phyloP scores from a whole-genome alignment of 257 asterid species.

The Perilla frutescens region DNA sequence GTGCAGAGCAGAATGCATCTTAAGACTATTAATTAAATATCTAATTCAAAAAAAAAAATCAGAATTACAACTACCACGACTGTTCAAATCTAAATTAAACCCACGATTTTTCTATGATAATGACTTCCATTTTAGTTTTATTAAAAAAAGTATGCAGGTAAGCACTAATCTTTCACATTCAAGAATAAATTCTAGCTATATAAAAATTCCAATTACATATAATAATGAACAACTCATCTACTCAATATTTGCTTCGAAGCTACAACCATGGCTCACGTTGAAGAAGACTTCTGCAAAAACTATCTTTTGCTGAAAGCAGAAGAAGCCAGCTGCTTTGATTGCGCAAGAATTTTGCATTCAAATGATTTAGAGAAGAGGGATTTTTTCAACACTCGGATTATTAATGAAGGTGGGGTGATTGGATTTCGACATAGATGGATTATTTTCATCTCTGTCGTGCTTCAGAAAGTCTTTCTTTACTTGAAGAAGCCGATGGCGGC shows the following conservation, averaged over 20 bases:
- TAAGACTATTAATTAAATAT: constrained; percentile 2
- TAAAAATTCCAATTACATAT: neutral
- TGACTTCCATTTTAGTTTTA: neutral
- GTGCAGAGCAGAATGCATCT: neutral
- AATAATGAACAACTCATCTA: constrained; percentile 15
- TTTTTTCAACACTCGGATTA: constrained; percentile 39
- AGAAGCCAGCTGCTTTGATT: constrained; percentile 52
- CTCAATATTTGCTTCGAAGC: constrained; percentile 34
- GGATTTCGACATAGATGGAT: constrained; percentile 59
- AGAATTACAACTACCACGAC: neutral
- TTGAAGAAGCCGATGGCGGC: constrained; percentile 52
- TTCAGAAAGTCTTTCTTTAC: constrained; percentile 46
- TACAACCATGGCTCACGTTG: constrained; percentile 36
- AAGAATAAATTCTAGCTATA: neutral
- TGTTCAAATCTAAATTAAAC: neutral
- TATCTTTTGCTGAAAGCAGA: constrained; percentile 51
- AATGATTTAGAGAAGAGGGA: constrained; percentile 41
- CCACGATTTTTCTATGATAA: constrained; percentile 11
- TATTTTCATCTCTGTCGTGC: constrained; percentile 54
- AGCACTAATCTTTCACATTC: neutral
- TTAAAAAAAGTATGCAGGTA: neutral
- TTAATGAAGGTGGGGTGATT: constrained; percentile 17
- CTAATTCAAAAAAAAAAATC: neutral
- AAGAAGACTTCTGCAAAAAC: constrained; percentile 42
- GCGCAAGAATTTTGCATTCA: constrained; percentile 49